A percentile compares a stretch with the other conserved stretches of the same genome.
phyloP scores from a whole-genome alignment of 352 stramenopile species.

The Globisporangium mamillatum region DNA sequence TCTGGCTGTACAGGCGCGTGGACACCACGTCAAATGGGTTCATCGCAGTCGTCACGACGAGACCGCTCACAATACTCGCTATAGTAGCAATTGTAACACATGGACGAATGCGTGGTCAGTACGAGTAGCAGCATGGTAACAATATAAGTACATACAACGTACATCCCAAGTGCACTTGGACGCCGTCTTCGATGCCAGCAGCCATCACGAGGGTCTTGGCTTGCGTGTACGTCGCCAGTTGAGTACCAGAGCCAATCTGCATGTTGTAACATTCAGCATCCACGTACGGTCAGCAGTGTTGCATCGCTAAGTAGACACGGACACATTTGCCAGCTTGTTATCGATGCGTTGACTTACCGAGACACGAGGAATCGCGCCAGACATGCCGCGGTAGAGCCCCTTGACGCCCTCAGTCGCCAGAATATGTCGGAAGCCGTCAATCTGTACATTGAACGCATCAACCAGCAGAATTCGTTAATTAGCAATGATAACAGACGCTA shows the following conservation, averaged over 20 bases:
- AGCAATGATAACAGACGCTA: neutral
- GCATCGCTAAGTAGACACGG: neutral
- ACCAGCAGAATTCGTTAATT: neutral
- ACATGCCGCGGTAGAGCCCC: slow-evolving; percentile 73
- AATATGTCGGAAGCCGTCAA: slow-evolving; percentile 80
- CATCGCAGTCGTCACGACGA: slow-evolving; percentile 83
- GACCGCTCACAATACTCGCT: slow-evolving; percentile 79
- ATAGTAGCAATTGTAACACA: neutral
- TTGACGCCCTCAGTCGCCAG: slow-evolving; percentile 61
- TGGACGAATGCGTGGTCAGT: neutral
- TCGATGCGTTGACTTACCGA: slow-evolving; percentile 36
- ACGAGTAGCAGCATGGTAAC: neutral
- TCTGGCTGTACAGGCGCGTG: slow-evolving; percentile 85
- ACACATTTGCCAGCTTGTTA: too few species aligned
- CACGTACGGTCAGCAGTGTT: neutral
- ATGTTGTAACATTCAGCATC: neutral
- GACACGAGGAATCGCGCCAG: slow-evolving; percentile 72
- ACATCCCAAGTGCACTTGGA: slow-evolving; percentile 80
- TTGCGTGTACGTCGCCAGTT: slow-evolving; percentile 83
- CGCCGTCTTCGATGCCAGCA: slow-evolving; percentile 65
- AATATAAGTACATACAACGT: slow-evolving; percentile 17
- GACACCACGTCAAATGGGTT: slow-evolving; percentile 89
- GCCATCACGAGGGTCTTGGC: slow-evolving; percentile 81
- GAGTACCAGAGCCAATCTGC: slow-evolving; percentile 82
- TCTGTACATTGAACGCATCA: slow-evolving; percentile 28